These are phyloP conservation scores for Aspergillus nanangensis DNA, from an alignment of 495 filamentous ascomycete genomes.

Conservation along the genomic window DNA sequence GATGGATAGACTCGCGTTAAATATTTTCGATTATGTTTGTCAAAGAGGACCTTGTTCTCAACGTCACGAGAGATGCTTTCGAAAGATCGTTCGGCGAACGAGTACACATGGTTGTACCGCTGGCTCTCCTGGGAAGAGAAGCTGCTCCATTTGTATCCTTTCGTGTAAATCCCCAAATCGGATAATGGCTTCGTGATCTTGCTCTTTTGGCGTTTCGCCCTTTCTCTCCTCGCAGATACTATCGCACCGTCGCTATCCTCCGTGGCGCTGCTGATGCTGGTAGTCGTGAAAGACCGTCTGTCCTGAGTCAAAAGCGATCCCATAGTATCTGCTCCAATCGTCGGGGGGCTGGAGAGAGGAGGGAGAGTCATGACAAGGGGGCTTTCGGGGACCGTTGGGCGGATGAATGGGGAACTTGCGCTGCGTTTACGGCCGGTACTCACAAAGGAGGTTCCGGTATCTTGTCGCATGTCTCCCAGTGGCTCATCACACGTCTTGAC, in stretches of 20 bases:
- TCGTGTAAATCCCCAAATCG: constrained; percentile 82
- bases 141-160: constrained; percentile 77
- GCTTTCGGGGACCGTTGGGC: constrained; percentile 53
- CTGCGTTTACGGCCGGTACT: constrained; percentile 69
- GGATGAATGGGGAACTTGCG: constrained; percentile 69
- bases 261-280: constrained; percentile 54
- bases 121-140: constrained; percentile 74
- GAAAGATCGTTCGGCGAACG: constrained; percentile 83
- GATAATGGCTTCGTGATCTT: constrained; percentile 84
- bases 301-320: constrained; percentile 43
- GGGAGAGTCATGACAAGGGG: constrained; percentile 46
- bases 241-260: constrained; percentile 59
- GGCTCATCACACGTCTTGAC: constrained; percentile 66
- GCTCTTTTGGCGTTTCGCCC: constrained; percentile 63
- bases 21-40: constrained; percentile 84
- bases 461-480: constrained; percentile 35
- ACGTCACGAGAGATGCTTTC: constrained; percentile 66
- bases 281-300: constrained; percentile 49
- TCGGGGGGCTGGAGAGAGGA: constrained; percentile 54
- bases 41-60: constrained; percentile 68
- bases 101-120: constrained; percentile 88
- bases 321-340: constrained; percentile 40
- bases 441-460: constrained; percentile 31
- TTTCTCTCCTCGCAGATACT: constrained; percentile 38
- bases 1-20: constrained; percentile 93